phyloP scores from a whole-genome alignment of 192 early-diverging fungal species.

The Umbelopsis sp. region DNA sequence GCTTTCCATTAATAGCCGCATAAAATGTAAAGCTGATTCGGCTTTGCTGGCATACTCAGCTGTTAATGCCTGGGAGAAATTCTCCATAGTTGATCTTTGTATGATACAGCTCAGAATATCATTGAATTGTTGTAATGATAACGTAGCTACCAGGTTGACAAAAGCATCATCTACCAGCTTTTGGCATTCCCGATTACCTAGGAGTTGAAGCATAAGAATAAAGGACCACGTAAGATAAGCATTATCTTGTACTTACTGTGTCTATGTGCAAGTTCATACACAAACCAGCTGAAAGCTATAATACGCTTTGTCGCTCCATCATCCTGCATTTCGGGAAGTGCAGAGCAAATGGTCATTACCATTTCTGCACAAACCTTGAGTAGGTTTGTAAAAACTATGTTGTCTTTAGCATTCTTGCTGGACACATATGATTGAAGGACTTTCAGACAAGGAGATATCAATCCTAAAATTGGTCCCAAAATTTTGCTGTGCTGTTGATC shows the following conservation, averaged over 20 bases:
- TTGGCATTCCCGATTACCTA: slow-evolving; percentile 1
- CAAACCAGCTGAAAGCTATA: slow-evolving; percentile 33
- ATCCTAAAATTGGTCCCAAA: neutral
- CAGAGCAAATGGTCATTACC: slow-evolving; percentile 4
- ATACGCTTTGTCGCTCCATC: slow-evolving; percentile 14
- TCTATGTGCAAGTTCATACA: slow-evolving; percentile 25
- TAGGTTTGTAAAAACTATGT: neutral
- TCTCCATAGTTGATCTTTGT: neutral
- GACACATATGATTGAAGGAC: slow-evolving; percentile 8
- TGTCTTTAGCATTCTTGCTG: neutral
- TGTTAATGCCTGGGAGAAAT: neutral
- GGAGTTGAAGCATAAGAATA: neutral
- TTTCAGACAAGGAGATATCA: slow-evolving; percentile 6
- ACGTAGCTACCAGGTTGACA: neutral
- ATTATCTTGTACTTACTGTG: neutral
- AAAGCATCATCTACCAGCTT: slow-evolving; percentile 1
- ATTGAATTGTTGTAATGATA: slow-evolving; percentile 18
- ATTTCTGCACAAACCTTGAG: slow-evolving; percentile 10
- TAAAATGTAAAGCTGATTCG: slow-evolving; percentile 1
- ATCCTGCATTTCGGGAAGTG: neutral
- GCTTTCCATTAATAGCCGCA: slow-evolving; percentile 25
- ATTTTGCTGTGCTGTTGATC: neutral
- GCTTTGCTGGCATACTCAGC: neutral
- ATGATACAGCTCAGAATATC: slow-evolving; percentile 10
- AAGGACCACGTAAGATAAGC: neutral